phyloP scores from a whole-genome alignment of 345 rosid genomes.

The Trapa incisa region DNA sequence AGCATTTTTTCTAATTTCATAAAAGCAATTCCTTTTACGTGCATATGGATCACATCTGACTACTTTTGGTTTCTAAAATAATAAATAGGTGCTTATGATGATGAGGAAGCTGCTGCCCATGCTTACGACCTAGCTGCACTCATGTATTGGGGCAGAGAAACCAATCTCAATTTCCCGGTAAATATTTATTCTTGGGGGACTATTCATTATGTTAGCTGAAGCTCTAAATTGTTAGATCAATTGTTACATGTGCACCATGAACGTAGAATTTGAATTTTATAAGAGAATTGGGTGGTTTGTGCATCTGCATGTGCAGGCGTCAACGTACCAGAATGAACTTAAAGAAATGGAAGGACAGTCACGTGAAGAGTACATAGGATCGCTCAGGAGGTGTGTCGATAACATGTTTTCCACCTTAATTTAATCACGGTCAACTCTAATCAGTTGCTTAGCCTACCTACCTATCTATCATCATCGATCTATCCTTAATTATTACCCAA shows the following conservation, averaged over 20 bases:
- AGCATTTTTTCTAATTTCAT: too few relatives aligned
- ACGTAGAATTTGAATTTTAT: too few relatives aligned
- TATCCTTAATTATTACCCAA: too few relatives aligned
- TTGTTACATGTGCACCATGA: too few relatives aligned
- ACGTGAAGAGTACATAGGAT: constrained; percentile 81
- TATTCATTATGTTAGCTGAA: too few relatives aligned
- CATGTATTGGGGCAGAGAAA: constrained; percentile 84
- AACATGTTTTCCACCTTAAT: neutral
- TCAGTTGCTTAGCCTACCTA: too few relatives aligned
- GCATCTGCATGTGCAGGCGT: constrained; percentile 21
- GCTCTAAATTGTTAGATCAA: too few relatives aligned
- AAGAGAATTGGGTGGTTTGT: neutral
- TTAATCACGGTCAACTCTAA: too few relatives aligned
- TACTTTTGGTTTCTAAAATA: neutral
- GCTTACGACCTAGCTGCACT: constrained; percentile 93
- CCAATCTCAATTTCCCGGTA: constrained; percentile 88
- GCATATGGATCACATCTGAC: too few relatives aligned
- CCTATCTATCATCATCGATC: too few relatives aligned
- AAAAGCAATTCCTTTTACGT: too few relatives aligned
- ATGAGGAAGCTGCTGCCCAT: constrained; percentile 85
- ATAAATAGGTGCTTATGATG: constrained; percentile 73
- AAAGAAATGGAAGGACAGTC: constrained; percentile 73
- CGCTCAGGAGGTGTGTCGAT: constrained; percentile 27
- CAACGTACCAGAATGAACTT: constrained; percentile 43
- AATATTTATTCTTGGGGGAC: neutral